A percentile compares a stretch with the other conserved stretches of the same genome.
phyloP scores from a whole-genome alignment of 495 filamentous ascomycete species.

The Lichenothelia convexa region DNA sequence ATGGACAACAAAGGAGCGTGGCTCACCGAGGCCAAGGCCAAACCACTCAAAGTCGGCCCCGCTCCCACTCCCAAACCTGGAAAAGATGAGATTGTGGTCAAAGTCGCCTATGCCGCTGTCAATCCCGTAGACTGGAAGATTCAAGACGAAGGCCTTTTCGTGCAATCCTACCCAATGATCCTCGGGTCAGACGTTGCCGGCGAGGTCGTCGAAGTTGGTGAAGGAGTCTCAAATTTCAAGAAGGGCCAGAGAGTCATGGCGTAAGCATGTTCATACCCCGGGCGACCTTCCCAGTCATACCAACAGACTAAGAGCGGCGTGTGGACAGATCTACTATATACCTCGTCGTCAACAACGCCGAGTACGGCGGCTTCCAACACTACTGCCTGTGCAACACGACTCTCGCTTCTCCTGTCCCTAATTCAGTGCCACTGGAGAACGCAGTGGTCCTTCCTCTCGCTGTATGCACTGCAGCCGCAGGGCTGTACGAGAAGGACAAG shows the following conservation, averaged over 20 bases:
- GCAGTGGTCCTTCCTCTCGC: slow-evolving; percentile 35
- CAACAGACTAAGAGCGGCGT: too few species aligned
- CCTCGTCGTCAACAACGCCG: slow-evolving; percentile 13
- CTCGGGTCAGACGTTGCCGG: slow-evolving; percentile 28
- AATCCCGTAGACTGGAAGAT: slow-evolving; percentile 27
- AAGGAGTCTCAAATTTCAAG: slow-evolving; percentile 24
- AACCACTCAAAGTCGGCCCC: slow-evolving; percentile 1
- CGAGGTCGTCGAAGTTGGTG: slow-evolving; percentile 24
- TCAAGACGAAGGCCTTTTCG: slow-evolving; percentile 14
- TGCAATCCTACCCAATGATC: slow-evolving; percentile 23
- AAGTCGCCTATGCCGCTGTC: slow-evolving; percentile 21
- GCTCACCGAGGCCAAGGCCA: slow-evolving; percentile 13
- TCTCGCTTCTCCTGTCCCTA: slow-evolving; percentile 29
- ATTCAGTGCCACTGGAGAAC: slow-evolving; percentile 25
- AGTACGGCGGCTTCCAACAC: slow-evolving; percentile 27
- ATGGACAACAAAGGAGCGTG: slow-evolving; percentile 20
- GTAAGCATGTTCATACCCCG: slow-evolving; percentile 6
- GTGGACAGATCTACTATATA: too few species aligned
- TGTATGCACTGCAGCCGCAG: slow-evolving; percentile 33
- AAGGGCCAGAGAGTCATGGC: slow-evolving; percentile 27
- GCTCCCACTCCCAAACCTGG: not conserved
- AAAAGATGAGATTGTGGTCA: slow-evolving; percentile 8
- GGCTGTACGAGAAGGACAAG: slow-evolving; percentile 26
- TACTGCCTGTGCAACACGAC: slow-evolving; percentile 24
- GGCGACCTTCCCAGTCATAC: slow-evolving; percentile 11